Evolutionary conservation across 2,329 filamentous ascomycete species (phyloP).

Genomic region (Gaeumannomyces tritici): DNA sequence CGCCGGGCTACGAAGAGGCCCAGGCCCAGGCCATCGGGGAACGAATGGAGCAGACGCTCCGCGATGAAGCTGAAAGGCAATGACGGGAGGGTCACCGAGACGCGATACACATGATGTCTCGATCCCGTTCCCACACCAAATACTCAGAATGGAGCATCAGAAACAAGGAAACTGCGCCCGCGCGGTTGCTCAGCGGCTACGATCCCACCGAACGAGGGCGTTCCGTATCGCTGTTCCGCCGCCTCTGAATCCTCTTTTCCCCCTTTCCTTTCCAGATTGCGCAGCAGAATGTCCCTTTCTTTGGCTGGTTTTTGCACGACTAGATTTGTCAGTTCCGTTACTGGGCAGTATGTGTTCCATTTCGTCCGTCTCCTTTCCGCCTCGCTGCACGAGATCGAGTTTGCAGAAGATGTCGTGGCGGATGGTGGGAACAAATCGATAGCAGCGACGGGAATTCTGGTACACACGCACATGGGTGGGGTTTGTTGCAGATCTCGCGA

Average conservation of each 20-base stretch:
- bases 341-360: not conserved
- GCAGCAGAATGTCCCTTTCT: not conserved
- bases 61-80: conserved; percentile 60
- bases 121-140: not conserved
- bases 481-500: not conserved
- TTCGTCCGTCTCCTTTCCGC: not conserved
- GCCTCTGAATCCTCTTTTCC: not conserved
- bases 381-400: not conserved
- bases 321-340: not conserved
- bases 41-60: conserved; percentile 59
- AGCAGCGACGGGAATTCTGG: not conserved
- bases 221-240: not conserved
- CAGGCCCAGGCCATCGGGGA: conserved; percentile 59
- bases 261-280: too few species aligned
- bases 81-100: conserved; percentile 10
- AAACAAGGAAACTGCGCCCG: not conserved
- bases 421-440: not conserved
- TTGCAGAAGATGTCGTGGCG: not conserved
- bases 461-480: not conserved
- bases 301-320: not conserved
- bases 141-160: too few species aligned
- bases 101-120: not conserved
- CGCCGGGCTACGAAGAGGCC: conserved; percentile 85
- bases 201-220: not conserved
- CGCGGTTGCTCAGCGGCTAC: not conserved